These are phyloP conservation scores for Penicillium cinerascens DNA, from an alignment of 495 filamentous ascomycete genomes.

Conservation along the genomic window DNA sequence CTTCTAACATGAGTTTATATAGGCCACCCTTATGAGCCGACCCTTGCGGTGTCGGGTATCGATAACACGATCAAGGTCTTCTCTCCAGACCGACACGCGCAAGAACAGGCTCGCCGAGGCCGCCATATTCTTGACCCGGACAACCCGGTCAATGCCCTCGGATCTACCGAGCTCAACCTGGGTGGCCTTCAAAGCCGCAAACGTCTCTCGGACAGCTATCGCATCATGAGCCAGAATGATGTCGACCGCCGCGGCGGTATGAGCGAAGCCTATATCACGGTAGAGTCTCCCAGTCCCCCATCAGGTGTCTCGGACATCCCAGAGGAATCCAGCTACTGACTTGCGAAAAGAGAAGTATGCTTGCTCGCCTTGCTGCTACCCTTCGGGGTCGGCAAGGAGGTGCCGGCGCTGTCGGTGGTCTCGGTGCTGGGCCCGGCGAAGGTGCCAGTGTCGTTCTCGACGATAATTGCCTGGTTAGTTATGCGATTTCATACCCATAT, in stretches of 20 bases:
- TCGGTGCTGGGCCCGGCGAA: conserved; percentile 8
- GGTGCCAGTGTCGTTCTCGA: conserved; percentile 35
- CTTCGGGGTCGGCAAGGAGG: conserved; percentile 12
- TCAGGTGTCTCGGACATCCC: conserved; percentile 2
- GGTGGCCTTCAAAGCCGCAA: conserved; percentile 55
- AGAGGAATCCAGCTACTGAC: neutral
- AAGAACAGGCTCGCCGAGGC: conserved; percentile 54
- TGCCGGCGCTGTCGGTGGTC: conserved; percentile 4
- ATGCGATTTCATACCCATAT: neutral
- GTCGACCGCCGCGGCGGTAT: conserved; percentile 57
- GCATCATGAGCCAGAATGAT: conserved; percentile 65
- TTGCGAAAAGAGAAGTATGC: conserved; percentile 53
- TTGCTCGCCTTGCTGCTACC: conserved; percentile 50
- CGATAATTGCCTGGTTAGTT: conserved; percentile 45
- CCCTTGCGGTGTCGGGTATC: conserved; percentile 67
- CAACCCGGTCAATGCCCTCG: conserved; percentile 32
- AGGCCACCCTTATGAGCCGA: conserved; percentile 70
- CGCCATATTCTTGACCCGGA: conserved; percentile 51
- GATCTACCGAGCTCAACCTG: conserved; percentile 12
- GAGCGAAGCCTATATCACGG: conserved; percentile 60
- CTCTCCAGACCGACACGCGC: conserved; percentile 58
- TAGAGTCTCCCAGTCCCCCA: conserved; percentile 31
- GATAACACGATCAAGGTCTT: conserved; percentile 77
- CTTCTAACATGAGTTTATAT: neutral
- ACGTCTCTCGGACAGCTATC: conserved; percentile 57